Evolutionary conservation across 805 yeast species (phyloP).

Genomic region (Nakazawaea ishiwadae): DNA sequence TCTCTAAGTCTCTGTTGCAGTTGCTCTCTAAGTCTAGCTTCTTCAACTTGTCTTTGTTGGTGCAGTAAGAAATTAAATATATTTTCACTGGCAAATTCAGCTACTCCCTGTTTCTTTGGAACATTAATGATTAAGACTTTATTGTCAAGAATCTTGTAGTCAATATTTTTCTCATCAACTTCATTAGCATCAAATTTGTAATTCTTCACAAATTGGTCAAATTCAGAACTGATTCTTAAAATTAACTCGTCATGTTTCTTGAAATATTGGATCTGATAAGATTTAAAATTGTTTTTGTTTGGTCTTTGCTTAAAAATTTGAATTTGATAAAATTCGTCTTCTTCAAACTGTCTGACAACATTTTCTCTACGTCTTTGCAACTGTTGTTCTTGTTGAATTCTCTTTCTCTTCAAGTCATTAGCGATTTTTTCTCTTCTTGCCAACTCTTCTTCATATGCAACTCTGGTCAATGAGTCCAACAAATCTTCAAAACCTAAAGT

Average conservation of each 20-base stretch:
- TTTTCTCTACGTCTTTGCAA: neutral
- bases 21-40: neutral
- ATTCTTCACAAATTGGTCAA: conserved; percentile 3
- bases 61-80: conserved; percentile 2
- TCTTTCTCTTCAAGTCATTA: conserved; percentile 10
- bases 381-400: neutral
- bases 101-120: conserved; percentile 4
- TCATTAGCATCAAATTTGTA: conserved; percentile 4
- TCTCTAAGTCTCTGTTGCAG: neutral
- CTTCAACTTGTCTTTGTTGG: conserved; percentile 2
- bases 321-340: conserved; percentile 6
- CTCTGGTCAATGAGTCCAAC: conserved; percentile 4
- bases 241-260: conserved; percentile 1
- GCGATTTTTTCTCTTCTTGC: conserved; percentile 3
- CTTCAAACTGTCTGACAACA: conserved; percentile 4
- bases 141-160: conserved; percentile 4
- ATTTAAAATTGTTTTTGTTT: conserved; percentile 7
- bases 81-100: conserved; percentile 1
- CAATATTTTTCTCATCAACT: conserved; percentile 3
- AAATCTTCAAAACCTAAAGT: conserved; percentile 5
- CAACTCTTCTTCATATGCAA: conserved; percentile 8
- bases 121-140: conserved; percentile 2
- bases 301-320: conserved; percentile 3
- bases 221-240: conserved; percentile 4
- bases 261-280: conserved; percentile 11